Percentiles rank a stretch among this genome's conserved stretches.
These are phyloP conservation scores for Haberlea rhodopensis DNA, from an alignment of 257 asterid genomes.

Conservation along the genomic window DNA sequence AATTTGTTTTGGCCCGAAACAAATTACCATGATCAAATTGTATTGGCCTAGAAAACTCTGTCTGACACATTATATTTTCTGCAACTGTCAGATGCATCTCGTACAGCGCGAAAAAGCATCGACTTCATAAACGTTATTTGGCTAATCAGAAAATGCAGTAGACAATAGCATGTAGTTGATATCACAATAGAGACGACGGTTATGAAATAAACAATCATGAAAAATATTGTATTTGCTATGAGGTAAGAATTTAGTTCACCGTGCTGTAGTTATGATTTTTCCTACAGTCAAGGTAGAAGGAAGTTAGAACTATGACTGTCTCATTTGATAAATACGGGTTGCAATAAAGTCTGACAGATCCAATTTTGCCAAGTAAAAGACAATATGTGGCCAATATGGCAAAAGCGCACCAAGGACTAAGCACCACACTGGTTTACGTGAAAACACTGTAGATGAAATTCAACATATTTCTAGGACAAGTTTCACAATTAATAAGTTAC, in stretches of 20 bases:
- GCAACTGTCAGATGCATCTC: slow-evolving; percentile 13
- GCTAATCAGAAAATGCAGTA: slow-evolving; percentile 14
- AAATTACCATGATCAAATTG: neutral
- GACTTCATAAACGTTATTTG: neutral
- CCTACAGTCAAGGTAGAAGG: neutral
- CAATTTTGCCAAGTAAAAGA: neutral
- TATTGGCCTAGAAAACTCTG: slow-evolving; percentile 12
- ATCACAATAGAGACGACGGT: slow-evolving; percentile 1
- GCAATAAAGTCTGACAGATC: slow-evolving; percentile 6
- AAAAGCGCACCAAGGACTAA: neutral
- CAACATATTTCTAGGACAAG: slow-evolving; percentile 21
- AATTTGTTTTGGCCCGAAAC: too few species aligned
- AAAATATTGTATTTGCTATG: neutral
- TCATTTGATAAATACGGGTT: neutral
- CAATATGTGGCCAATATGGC: slow-evolving; percentile 1
- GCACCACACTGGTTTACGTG: neutral
- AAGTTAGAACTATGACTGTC: neutral
- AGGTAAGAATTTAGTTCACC: slow-evolving; percentile 4
- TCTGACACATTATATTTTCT: slow-evolving; percentile 16
- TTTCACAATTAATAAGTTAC: slow-evolving; percentile 13
- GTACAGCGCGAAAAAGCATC: neutral
- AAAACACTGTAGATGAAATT: slow-evolving; percentile 2
- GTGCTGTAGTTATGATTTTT: neutral
- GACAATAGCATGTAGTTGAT: slow-evolving; percentile 4
- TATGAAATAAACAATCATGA: neutral